phyloP scores from a whole-genome alignment of 2,329 filamentous ascomycete species.

The Westerdykella sp. region DNA sequence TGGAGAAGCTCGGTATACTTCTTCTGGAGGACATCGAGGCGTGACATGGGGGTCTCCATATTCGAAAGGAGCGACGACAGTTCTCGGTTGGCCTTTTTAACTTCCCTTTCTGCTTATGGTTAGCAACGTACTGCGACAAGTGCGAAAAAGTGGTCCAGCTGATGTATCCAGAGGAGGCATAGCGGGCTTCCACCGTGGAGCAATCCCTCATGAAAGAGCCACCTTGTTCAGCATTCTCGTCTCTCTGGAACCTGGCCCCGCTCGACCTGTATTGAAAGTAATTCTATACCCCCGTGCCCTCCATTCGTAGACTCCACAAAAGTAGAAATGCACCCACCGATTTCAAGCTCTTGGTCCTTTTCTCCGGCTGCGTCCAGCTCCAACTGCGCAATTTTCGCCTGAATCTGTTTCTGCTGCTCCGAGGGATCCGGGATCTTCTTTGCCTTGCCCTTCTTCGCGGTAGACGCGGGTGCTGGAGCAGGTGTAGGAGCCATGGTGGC shows the following conservation, averaged over 20 bases:
- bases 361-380: constrained; percentile 90
- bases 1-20: constrained; percentile 86
- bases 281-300: too few species aligned
- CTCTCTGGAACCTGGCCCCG: too few species aligned
- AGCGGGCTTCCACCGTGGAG: too few species aligned
- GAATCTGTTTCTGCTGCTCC: constrained; percentile 85
- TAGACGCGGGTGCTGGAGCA: constrained; percentile 43
- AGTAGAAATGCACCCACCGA: constrained; percentile 53
- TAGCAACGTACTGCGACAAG: not conserved
- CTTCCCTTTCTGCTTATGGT: constrained; percentile 66
- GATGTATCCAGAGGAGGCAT: too few species aligned
- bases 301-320: too few species aligned
- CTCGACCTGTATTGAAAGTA: too few species aligned
- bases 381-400: constrained; percentile 89
- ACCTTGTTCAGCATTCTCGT: too few species aligned
- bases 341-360: constrained; percentile 92
- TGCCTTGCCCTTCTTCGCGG: constrained; percentile 70
- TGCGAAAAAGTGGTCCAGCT: too few species aligned
- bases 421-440: constrained; percentile 80
- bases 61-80: constrained; percentile 75
- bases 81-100: constrained; percentile 89
- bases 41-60: constrained; percentile 86
- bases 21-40: constrained; percentile 83
- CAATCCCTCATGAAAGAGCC: too few species aligned
- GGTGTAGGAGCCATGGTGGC: constrained; percentile 41